A percentile compares a stretch with the other conserved stretches of the same genome.
These are phyloP conservation scores for Vanrija sp. DNA, from an alignment of 1,284 basidiomycete genomes.

Conservation along the genomic window DNA sequence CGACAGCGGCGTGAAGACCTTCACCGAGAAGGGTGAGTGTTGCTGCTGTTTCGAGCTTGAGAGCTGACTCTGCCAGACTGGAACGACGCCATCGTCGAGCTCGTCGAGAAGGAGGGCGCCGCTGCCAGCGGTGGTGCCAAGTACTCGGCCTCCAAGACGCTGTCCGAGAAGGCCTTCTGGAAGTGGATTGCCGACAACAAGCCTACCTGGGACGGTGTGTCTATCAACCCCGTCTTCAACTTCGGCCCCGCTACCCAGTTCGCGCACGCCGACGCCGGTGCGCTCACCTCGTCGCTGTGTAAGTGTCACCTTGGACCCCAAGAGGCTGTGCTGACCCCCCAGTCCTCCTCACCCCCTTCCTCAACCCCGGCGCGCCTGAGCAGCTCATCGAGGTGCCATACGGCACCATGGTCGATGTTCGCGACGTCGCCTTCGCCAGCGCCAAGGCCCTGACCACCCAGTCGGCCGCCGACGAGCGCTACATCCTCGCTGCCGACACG, in stretches of 20 bases:
- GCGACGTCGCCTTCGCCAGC: not conserved
- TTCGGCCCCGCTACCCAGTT: not conserved
- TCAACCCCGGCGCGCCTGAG: not conserved
- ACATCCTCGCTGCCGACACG: not conserved
- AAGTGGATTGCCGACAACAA: slow-evolving; percentile 14
- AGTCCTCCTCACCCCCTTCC: not conserved
- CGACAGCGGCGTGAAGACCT: not conserved
- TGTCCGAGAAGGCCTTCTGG: not conserved
- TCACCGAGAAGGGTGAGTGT: not conserved
- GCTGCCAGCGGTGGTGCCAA: not conserved
- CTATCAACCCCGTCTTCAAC: not conserved
- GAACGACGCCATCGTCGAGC: not conserved
- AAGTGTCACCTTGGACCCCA: not conserved
- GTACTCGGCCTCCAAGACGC: not conserved
- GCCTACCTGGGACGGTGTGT: not conserved
- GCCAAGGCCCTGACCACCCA: not conserved
- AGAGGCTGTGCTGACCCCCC: not conserved
- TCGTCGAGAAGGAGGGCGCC: not conserved
- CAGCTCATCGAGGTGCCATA: not conserved
- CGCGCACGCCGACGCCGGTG: not conserved
- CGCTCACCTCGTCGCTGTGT: not conserved
- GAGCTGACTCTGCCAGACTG: not conserved
- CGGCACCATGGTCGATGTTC: not conserved
- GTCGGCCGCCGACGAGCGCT: not conserved
- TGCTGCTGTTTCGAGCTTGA: no score